Conservation (phyloP, 225 moss, liverwort and hornwort genomes). For the Thuidium tamariscinum region DNA sequence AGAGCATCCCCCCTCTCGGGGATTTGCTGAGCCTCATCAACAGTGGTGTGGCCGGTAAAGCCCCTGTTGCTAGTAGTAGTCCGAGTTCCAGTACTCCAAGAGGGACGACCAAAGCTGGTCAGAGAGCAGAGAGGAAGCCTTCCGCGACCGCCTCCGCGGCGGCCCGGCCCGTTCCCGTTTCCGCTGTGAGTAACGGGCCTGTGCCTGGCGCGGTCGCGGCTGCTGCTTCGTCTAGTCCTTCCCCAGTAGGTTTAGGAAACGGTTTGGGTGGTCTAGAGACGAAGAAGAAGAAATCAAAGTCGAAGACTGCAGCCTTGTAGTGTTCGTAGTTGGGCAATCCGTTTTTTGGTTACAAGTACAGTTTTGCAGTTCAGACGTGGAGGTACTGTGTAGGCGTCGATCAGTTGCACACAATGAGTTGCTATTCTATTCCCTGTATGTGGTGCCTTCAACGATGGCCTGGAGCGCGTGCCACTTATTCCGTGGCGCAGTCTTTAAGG, state of each 20-base stretch:
- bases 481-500: background rate
- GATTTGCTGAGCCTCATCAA: slow-evolving; percentile 85
- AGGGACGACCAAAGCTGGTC: slow-evolving; percentile 20
- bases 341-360: background rate
- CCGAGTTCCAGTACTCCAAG: slow-evolving; percentile 39
- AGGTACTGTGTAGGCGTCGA: slow-evolving; percentile 4
- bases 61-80: slow-evolving; percentile 48
- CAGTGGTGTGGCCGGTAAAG: slow-evolving; percentile 75
- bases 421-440: background rate
- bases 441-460: background rate
- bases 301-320: slow-evolving; percentile 43
- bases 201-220: background rate
- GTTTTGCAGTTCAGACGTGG: slow-evolving; percentile 25
- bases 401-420: slow-evolving; percentile 10
- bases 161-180: slow-evolving; percentile 14
- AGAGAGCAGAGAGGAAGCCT: slow-evolving; percentile 34
- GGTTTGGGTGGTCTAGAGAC: slow-evolving; percentile 61
- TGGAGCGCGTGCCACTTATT: background rate
- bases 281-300: slow-evolving; percentile 75
- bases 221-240: slow-evolving; percentile 18
- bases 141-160: background rate
- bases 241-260: slow-evolving; percentile 63
- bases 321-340: background rate
- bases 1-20: slow-evolving; percentile 72
- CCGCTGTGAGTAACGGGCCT: slow-evolving; percentile 35